Base-by-base conservation (phyloP, 306 rosid genomes). In the Sechiopsis laciniata region DNA sequence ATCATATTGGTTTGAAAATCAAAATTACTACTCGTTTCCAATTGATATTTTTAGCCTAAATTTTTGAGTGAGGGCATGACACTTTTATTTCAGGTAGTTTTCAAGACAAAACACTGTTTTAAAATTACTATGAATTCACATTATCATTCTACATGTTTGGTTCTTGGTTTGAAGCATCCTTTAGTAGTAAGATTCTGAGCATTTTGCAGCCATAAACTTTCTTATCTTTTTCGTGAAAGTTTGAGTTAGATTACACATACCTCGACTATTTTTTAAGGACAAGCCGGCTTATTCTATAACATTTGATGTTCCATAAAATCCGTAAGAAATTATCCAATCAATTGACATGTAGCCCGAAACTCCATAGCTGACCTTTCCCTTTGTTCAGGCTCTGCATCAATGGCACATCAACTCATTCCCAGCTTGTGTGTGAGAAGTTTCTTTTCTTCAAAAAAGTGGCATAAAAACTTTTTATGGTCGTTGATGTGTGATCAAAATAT, bases 321-420 rank as follows among this genome's bases (percentile, higher is more conserved):
- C 6, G 3, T 32, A 29, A 29, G 37, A 32, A 32, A 32, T 32
- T 32, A 32, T 32, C 32, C 32, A 29, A 29, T 29, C 32, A 29
- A 29, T 29, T 29, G 32, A 29, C 32, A 29, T 29, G 1, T 29
- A 29, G 32, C 32, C 32, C 32, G 1, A 32, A 32, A 32, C 37
- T 3, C 29, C 69, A n/a, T 63, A 0, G n/a, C 52, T 10, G 51
- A 32, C 69, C 53, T 16, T 8, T 65, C 2, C 11, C 26, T 58
- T 61, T 61, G 53, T 65, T 40, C 29, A 65, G 71, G 72, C 71
- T 26, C 2, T 35, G 50, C 21, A 63, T 16, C 22, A 35, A n/a
- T 8, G 16, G 17, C 55, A 10, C 17, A 45, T 65, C 53, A 65
- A 35, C 53, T 65, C 53, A 65, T 65, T 42, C 53, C 29, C 10